phyloP scores from a whole-genome alignment of 2,329 filamentous ascomycete genomes.

The Alternaria arborescens region DNA sequence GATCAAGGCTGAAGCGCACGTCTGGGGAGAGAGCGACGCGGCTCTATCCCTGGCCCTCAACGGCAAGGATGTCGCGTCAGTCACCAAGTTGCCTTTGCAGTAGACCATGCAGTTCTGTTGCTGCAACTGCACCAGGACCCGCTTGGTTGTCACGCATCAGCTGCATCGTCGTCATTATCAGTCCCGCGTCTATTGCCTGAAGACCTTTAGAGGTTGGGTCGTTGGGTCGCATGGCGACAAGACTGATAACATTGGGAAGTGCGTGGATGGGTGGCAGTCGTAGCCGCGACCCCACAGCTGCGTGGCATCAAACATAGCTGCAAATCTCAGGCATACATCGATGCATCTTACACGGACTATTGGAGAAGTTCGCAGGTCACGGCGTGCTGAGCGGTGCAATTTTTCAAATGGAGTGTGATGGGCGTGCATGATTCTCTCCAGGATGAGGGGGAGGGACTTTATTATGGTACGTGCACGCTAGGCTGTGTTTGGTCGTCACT shows the following conservation, averaged over 20 bases:
- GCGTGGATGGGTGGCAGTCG: constrained; percentile 5
- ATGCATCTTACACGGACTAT: constrained; percentile 5
- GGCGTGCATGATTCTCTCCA: constrained; percentile 34
- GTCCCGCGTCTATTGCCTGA: constrained; percentile 14
- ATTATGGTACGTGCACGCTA: constrained; percentile 25
- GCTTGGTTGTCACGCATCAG: constrained; percentile 22
- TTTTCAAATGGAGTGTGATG: constrained; percentile 29
- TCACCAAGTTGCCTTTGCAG: constrained; percentile 25
- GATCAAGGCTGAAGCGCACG: constrained; percentile 14
- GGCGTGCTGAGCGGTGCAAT: constrained; percentile 20
- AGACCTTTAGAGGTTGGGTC: neutral
- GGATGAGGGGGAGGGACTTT: constrained; percentile 12
- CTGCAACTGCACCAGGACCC: constrained; percentile 30
- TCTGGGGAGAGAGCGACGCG: constrained; percentile 15
- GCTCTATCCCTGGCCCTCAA: constrained; percentile 15
- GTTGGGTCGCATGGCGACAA: constrained; percentile 7
- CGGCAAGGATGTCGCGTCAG: constrained; percentile 23
- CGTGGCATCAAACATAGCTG: constrained; percentile 8
- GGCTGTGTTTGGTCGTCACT: constrained; percentile 13
- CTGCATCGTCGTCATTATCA: constrained; percentile 21
- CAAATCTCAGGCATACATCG: constrained; percentile 12
- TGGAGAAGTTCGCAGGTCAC: constrained; percentile 15
- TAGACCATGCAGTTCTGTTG: constrained; percentile 20
- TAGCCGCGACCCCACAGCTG: constrained; percentile 4
- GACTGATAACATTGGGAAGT: neutral